Conservation (phyloP, 805 yeast species). For the Kockiozyma suomiensis region DNA sequence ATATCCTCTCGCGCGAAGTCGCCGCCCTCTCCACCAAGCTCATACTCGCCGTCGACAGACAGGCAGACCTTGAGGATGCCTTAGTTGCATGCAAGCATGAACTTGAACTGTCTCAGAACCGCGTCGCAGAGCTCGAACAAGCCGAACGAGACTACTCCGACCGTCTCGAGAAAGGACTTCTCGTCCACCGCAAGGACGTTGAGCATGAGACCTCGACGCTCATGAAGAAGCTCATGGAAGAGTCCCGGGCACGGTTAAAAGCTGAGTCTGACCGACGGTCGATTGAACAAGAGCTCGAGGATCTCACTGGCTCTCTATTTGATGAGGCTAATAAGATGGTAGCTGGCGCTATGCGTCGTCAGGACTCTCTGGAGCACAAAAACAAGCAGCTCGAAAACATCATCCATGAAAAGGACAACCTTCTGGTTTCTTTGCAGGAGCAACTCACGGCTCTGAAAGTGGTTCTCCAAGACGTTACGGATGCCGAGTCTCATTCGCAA, state of each 20-base stretch:
- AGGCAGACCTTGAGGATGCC: conserved; percentile 37
- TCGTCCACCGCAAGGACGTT: conserved; percentile 41
- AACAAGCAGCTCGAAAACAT: conserved; percentile 32
- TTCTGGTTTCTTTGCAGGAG: conserved; percentile 60
- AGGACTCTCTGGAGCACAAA: conserved; percentile 58
- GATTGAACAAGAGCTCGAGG: conserved; percentile 75
- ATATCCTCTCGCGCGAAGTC: conserved; percentile 28
- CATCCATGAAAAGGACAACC: conserved; percentile 61
- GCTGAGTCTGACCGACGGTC: conserved; percentile 64
- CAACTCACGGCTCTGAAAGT: conserved; percentile 69
- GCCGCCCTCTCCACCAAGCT: conserved; percentile 37
- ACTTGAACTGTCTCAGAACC: conserved; percentile 14
- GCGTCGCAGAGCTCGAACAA: conserved; percentile 26
- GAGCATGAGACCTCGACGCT: conserved; percentile 40
- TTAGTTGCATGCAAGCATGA: conserved; percentile 31
- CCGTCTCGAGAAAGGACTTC: conserved; percentile 20
- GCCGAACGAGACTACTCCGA: conserved; percentile 16
- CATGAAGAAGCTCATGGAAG: conserved; percentile 41
- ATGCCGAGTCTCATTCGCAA: conserved; percentile 11
- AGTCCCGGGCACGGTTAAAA: conserved; percentile 43
- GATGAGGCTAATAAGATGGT: conserved; percentile 87
- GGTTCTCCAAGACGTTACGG: conserved; percentile 35
- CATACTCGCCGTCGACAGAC: conserved; percentile 37
- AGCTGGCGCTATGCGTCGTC: conserved; percentile 68
- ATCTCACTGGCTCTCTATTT: conserved; percentile 72